phyloP scores from a whole-genome alignment of 2,329 filamentous ascomycete genomes.

The Amylocarpus encephaloides region DNA sequence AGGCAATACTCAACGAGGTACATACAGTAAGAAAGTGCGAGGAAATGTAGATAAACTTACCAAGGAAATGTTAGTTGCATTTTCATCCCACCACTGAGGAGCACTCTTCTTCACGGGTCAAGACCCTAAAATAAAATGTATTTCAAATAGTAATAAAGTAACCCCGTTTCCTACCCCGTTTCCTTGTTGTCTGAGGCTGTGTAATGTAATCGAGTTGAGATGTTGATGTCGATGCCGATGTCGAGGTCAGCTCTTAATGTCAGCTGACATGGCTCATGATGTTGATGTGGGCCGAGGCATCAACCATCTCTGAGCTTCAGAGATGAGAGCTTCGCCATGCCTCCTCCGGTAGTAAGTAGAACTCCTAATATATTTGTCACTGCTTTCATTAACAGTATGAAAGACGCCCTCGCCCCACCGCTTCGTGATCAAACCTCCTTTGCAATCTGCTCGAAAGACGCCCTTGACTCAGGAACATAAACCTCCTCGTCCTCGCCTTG shows the following conservation, averaged over 20 bases:
- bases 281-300: no score
- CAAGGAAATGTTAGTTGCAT: neutral
- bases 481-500: neutral
- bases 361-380: neutral
- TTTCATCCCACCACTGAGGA: no score
- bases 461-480: constrained; percentile 20
- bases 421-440: constrained; percentile 31
- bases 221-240: neutral
- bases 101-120: no score
- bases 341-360: constrained; percentile 28
- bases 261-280: no score
- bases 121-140: no score
- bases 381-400: constrained; percentile 10
- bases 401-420: constrained; percentile 35
- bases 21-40: no score
- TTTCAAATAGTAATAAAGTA: no score
- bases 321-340: constrained; percentile 25
- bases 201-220: neutral
- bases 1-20: no score
- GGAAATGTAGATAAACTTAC: no score
- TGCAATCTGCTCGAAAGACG: constrained; percentile 14
- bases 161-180: no score
- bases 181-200: no score
- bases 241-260: no score
- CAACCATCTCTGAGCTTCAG: neutral